Evolutionary conservation across 176 grass and related monocot species (phyloP), one percentile per base, ranked within the genome.

Genomic region (Metroxylon sagu): DNA sequence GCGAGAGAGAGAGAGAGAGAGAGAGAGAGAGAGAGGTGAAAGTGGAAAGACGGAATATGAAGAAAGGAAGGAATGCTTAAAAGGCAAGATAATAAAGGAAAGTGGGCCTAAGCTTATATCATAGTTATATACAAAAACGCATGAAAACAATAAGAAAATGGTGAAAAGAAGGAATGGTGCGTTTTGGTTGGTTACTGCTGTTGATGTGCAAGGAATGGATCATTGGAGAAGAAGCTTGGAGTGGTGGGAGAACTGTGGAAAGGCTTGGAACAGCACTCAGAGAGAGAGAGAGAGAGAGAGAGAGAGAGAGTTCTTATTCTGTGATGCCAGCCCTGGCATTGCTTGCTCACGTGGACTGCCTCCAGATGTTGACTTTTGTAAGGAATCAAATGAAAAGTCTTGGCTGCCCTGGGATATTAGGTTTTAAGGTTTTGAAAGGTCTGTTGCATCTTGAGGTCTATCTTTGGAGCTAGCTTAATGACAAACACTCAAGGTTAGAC

Each of bases 21-120:
- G 70, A 61, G 64, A 50, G 50, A 49, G 23, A 26, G 43, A 54
- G 58, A 78, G 61, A 82, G 69, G 68, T 52, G 69, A 89, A 77
- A 67, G 71, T 66, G 59, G 55, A 53, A 54, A 73, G 59, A 31
- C 48, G 50, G 52, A 62, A 66, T 54, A 69, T 59, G 60, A 61
- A 81, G 74, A 60, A 85, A 80, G 75, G 86, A 76, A 82, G 82
- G 75, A 60, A 72, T 90, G 91, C 91, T 87, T 90, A 83, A 85
- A 97, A 87, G 87, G 75, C 83, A 91, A 87, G 92, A 59, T 68
- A 85, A 84, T 82, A 55, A 75, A 56, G 69, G 75, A 59, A 83
- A 80, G 62, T 80, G 84, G 84, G 78, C 52, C 57, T 75, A 77
- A 77, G 73, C 59, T 43, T 69, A 74, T 73, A 69, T 75, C 85